phyloP scores from a whole-genome alignment of 257 asterid genomes.

The Orobanche coerulescens region DNA sequence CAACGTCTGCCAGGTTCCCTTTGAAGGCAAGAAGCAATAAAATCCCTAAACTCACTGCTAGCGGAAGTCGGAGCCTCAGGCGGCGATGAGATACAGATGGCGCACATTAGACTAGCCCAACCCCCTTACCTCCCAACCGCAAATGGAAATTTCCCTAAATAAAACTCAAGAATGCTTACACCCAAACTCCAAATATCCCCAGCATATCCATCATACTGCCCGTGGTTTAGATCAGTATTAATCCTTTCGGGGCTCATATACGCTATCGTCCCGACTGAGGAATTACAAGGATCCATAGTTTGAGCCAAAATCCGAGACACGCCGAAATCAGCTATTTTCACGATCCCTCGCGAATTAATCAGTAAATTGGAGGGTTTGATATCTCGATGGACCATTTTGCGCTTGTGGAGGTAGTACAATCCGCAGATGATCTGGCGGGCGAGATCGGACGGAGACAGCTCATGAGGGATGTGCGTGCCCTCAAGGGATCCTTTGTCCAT shows the following conservation, averaged over 20 bases:
- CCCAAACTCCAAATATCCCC: constrained; percentile 95
- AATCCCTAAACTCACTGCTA: constrained; percentile 58
- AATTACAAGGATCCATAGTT: constrained; percentile 88
- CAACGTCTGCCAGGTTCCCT: constrained; percentile 44
- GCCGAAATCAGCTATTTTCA: constrained; percentile 79
- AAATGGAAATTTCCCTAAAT: constrained; percentile 68
- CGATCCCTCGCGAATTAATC: constrained; percentile 46
- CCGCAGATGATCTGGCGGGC: constrained; percentile 75
- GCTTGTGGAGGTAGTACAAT: constrained; percentile 56
- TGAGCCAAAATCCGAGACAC: constrained; percentile 70
- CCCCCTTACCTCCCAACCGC: constrained; percentile 72
- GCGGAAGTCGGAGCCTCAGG: constrained; percentile 71
- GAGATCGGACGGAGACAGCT: constrained; percentile 52
- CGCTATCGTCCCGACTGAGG: constrained; percentile 86
- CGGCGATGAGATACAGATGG: constrained; percentile 84
- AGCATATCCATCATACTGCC: constrained; percentile 74
- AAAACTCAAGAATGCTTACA: constrained; percentile 79
- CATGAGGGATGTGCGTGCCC: constrained; percentile 51
- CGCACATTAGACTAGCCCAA: constrained; percentile 87
- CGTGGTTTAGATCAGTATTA: constrained; percentile 82
- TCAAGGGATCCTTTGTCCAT: constrained; percentile 83
- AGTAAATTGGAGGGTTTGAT: constrained; percentile 77
- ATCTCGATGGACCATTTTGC: constrained; percentile 79
- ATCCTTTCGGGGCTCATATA: constrained; percentile 90
- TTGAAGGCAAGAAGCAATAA: constrained; percentile 53